phyloP scores from a whole-genome alignment of 495 filamentous ascomycete species.

The Acidiella bohemica region DNA sequence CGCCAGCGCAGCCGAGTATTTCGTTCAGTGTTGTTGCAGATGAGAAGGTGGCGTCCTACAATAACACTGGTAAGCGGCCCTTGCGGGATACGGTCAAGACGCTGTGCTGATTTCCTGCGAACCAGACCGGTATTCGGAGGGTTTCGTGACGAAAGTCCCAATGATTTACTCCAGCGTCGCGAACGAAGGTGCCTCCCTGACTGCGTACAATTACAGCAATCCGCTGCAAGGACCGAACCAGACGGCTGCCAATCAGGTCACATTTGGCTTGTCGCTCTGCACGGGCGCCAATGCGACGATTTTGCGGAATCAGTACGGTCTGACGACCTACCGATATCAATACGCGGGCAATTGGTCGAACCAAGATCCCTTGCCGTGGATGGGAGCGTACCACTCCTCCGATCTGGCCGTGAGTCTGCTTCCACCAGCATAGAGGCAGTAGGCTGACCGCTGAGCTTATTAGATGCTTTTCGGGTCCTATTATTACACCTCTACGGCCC shows the following conservation, averaged over 20 bases:
- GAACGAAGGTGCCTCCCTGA: conserved; percentile 18
- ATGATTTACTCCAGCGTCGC: conserved; percentile 18
- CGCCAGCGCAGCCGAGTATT: conserved; percentile 15
- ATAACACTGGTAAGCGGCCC: too few species aligned
- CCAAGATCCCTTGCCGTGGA: conserved; percentile 26
- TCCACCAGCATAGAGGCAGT: neutral
- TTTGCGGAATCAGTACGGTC: conserved; percentile 3
- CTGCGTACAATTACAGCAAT: conserved; percentile 7
- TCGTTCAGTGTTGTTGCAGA: conserved; percentile 23
- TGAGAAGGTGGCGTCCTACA: conserved; percentile 21
- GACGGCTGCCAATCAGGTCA: conserved; percentile 5
- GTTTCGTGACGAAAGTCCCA: conserved; percentile 14
- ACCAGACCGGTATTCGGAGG: conserved; percentile 18
- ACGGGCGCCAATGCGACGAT: conserved; percentile 9
- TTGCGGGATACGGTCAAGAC: too few species aligned
- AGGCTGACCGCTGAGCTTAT: too few species aligned
- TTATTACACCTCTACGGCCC: too few species aligned
- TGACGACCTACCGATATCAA: conserved; percentile 28
- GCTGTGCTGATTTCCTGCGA: too few species aligned
- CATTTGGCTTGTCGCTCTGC: conserved; percentile 8
- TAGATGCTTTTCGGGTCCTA: too few species aligned
- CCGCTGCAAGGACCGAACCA: conserved; percentile 6
- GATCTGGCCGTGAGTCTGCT: conserved; percentile 24
- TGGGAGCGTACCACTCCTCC: conserved; percentile 34
- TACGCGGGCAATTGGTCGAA: conserved; percentile 31